These are phyloP conservation scores for Pinguiococcus pyrenoidosus DNA, from an alignment of 108 stramenopile species.

Conservation along the genomic window DNA sequence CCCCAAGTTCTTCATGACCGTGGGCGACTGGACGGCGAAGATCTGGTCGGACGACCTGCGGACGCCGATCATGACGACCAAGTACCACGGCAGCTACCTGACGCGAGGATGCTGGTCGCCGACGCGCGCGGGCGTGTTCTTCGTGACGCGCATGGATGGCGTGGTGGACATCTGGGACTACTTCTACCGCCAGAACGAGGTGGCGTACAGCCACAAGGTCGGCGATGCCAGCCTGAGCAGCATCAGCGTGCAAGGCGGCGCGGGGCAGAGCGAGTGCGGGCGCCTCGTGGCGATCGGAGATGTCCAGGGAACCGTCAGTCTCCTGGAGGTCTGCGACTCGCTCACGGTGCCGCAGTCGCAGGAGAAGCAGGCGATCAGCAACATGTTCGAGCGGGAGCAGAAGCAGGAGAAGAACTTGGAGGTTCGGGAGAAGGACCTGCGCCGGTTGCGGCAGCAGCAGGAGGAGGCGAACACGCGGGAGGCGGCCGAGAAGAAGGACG, in stretches of 20 bases:
- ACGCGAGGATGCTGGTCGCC: slow-evolving; percentile 71
- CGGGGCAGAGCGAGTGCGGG: slow-evolving; percentile 25
- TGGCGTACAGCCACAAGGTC: slow-evolving; percentile 72
- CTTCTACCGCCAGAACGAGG: slow-evolving; percentile 65
- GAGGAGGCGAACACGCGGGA: slow-evolving; percentile 21
- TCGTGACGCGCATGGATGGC: slow-evolving; percentile 63
- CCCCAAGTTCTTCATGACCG: slow-evolving; percentile 67
- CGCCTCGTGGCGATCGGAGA: slow-evolving; percentile 69
- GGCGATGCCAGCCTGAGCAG: slow-evolving; percentile 50
- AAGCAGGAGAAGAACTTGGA: slow-evolving; percentile 68
- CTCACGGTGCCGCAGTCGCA: slow-evolving; percentile 42
- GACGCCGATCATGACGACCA: slow-evolving; percentile 64
- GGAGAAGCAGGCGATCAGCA: slow-evolving; percentile 53
- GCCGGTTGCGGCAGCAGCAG: slow-evolving; percentile 22
- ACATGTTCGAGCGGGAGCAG: slow-evolving; percentile 66
- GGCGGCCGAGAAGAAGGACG: slow-evolving; percentile 18
- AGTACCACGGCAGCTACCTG: slow-evolving; percentile 58
- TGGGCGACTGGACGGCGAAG: slow-evolving; percentile 70
- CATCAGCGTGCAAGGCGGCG: slow-evolving; percentile 48
- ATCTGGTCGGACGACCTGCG: slow-evolving; percentile 69
- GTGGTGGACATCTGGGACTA: slow-evolving; percentile 71
- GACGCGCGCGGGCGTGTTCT: slow-evolving; percentile 72
- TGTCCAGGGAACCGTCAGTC: slow-evolving; percentile 58
- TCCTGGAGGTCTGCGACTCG: slow-evolving; percentile 61
- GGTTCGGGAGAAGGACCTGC: slow-evolving; percentile 39